phyloP scores from a whole-genome alignment of 225 moss, liverwort and hornwort genomes.

The Polytrichum formosum region DNA sequence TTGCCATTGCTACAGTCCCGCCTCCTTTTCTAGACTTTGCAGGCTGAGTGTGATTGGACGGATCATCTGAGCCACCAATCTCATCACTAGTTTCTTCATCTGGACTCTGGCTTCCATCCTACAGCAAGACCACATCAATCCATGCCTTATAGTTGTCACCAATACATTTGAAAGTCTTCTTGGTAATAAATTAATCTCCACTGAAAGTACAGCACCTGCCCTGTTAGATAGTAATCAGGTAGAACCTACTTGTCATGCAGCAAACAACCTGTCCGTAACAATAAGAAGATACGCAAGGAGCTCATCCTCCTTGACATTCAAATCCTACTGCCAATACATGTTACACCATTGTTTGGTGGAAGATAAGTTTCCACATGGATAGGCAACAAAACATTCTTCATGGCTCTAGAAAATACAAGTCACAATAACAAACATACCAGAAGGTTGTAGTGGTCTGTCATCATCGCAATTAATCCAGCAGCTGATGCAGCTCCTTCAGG shows the following conservation, averaged over 20 bases:
- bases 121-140: constrained; percentile 9
- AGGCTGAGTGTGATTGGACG: constrained; percentile 53
- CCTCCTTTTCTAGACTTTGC: constrained; percentile 40
- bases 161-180: neutral
- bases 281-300: too few species aligned
- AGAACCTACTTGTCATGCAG: too few species aligned
- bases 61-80: constrained; percentile 61
- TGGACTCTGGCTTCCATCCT: constrained; percentile 74
- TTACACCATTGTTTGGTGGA: too few species aligned
- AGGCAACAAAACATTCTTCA: too few species aligned
- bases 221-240: too few species aligned
- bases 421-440: constrained; percentile 44
- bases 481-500: constrained; percentile 89
- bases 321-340: too few species aligned
- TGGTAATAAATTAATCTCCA: too few species aligned
- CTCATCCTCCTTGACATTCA: too few species aligned
- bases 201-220: too few species aligned
- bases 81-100: constrained; percentile 83
- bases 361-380: too few species aligned
- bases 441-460: constrained; percentile 97
- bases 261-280: too few species aligned
- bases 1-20: constrained; percentile 33
- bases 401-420: too few species aligned
- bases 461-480: constrained; percentile 93
- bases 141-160: neutral